Evolutionary conservation across 371 early-diverging fungal genomes (phyloP).

Genomic region (Coelomomyces lativittatus): DNA sequence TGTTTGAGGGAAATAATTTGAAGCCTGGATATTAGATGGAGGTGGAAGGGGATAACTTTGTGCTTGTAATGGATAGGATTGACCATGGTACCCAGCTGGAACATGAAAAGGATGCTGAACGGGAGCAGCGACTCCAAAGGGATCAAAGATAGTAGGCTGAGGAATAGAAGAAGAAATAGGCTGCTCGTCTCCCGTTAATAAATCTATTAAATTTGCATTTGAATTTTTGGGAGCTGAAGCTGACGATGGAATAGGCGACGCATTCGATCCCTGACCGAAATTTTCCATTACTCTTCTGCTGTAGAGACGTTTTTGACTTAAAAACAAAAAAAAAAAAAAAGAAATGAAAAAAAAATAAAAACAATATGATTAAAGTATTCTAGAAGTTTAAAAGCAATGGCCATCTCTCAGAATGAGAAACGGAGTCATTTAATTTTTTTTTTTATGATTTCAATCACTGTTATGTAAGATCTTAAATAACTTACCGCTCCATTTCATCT

Average conservation of each 20-base stretch:
- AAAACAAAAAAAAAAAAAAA: too few species aligned
- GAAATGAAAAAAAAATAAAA: too few species aligned
- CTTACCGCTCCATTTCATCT: slow-evolving; percentile 1
- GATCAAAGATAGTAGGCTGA: background rate
- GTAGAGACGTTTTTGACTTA: background rate
- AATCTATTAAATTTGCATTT: background rate
- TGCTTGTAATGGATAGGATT: too few species aligned
- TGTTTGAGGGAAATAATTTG: too few species aligned
- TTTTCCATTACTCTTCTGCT: background rate
- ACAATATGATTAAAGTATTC: too few species aligned
- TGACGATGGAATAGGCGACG: background rate
- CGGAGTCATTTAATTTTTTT: background rate
- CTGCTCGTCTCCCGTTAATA: background rate
- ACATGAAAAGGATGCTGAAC: slow-evolving; percentile 2
- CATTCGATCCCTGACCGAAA: background rate
- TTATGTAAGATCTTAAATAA: background rate
- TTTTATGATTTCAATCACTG: background rate
- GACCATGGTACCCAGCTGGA: too few species aligned
- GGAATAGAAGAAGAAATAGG: background rate
- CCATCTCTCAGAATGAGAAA: background rate
- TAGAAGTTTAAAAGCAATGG: background rate
- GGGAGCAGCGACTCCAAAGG: background rate
- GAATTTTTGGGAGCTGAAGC: background rate
- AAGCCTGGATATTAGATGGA: too few species aligned
- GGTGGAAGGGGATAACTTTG: too few species aligned